Evolutionary conservation across 805 yeast species (phyloP).

Genomic region (Candida ponderosae): DNA sequence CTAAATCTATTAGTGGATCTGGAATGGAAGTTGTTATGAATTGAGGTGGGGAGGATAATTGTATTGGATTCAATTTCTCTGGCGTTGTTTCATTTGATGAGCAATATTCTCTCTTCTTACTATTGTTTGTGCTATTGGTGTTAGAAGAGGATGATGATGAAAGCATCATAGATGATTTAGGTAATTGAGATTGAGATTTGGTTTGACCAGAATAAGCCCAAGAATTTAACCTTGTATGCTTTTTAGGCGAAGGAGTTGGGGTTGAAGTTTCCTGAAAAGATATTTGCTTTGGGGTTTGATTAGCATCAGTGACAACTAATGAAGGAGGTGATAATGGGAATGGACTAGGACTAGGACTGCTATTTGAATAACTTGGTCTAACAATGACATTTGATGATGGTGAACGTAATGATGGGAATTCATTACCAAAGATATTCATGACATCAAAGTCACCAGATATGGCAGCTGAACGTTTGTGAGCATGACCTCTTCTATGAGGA

Average conservation of each 20-base stretch:
- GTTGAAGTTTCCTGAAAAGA: conserved; percentile 1
- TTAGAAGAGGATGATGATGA: neutral
- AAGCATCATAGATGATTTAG: conserved; percentile 19
- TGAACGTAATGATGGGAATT: conserved; percentile 12
- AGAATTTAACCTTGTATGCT: conserved; percentile 28
- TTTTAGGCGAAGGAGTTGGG: conserved; percentile 16
- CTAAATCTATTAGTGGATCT: conserved; percentile 50
- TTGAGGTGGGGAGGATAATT: conserved; percentile 14
- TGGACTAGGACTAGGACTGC: neutral
- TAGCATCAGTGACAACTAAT: conserved; percentile 9
- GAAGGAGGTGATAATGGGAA: conserved; percentile 5
- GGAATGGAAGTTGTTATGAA: conserved; percentile 30
- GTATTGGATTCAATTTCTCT: conserved; percentile 2
- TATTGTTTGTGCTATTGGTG: conserved; percentile 5
- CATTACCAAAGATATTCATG: conserved; percentile 2
- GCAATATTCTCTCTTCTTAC: conserved; percentile 21
- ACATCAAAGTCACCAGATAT: conserved; percentile 79
- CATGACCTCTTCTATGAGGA: conserved; percentile 47
- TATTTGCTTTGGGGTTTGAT: neutral
- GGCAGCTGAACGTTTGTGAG: conserved; percentile 83
- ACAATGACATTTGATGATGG: neutral
- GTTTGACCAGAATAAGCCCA: conserved; percentile 28
- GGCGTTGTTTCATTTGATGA: neutral
- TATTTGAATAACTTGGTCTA: neutral
- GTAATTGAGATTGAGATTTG: conserved; percentile 11